Conservation (phyloP, 139 green algal species). For the Chlamydomonas schloesseri region DNA sequence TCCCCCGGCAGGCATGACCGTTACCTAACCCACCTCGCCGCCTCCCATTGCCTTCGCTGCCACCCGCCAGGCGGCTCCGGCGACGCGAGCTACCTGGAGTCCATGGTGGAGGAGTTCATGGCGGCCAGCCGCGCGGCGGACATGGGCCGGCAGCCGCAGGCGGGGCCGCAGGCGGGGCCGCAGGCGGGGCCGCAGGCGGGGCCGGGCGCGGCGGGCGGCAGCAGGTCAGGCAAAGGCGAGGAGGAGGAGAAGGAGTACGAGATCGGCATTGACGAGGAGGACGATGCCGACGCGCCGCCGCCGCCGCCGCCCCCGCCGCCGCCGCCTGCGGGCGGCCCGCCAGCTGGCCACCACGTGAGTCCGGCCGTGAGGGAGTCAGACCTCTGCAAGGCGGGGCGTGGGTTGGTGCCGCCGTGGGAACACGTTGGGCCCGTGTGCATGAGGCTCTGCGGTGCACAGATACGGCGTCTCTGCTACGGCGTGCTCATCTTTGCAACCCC, state of each 20-base stretch:
- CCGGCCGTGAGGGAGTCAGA: no score
- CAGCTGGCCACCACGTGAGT: not conserved
- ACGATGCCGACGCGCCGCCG: constrained; percentile 24
- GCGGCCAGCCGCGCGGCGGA: constrained; percentile 1
- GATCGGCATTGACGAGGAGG: constrained; percentile 36
- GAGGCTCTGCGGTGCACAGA: no score
- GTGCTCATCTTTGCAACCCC: no score
- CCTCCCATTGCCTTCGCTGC: not conserved
- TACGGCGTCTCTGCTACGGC: no score
- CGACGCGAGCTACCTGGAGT: constrained; percentile 12
- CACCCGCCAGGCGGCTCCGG: not conserved
- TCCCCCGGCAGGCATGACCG: no score
- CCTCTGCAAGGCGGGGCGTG: no score
- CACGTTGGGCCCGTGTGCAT: no score
- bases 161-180: not conserved
- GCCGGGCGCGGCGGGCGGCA: not conserved
- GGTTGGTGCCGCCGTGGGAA: no score
- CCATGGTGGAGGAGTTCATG: constrained; percentile 36
- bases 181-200: not conserved
- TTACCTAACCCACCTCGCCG: no score
- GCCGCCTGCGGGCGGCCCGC: not conserved
- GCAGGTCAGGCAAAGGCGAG: not conserved
- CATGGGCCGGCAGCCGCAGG: not conserved
- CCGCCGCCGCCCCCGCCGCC: constrained; percentile 36
- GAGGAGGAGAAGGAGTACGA: constrained; percentile 31